Conservation (phyloP, 2,329 filamentous ascomycete species). For the Colletotrichum higginsianum region DNA sequence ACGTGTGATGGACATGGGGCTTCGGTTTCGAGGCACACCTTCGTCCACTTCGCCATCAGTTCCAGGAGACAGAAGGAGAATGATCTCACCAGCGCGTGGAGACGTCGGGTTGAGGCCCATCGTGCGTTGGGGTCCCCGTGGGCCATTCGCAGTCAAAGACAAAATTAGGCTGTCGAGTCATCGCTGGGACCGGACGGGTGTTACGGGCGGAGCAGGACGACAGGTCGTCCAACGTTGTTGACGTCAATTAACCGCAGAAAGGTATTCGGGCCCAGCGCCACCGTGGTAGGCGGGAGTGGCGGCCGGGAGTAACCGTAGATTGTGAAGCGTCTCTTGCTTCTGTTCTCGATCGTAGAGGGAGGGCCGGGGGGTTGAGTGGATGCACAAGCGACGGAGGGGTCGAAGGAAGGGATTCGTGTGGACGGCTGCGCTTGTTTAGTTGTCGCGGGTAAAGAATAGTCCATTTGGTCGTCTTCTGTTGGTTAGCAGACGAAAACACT, state of each 20-base stretch:
- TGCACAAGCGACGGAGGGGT: neutral
- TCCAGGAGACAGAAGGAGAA: neutral
- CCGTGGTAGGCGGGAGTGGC: constrained; percentile 31
- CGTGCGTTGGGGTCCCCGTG: neutral
- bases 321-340: constrained; percentile 8
- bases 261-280: neutral
- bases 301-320: constrained; percentile 33
- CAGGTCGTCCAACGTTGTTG: constrained; percentile 18
- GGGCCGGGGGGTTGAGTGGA: neutral
- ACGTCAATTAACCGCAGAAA: neutral
- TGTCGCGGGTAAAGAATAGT: neutral
- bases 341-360: constrained; percentile 23
- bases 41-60: neutral
- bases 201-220: constrained; percentile 9
- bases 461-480: constrained; percentile 12
- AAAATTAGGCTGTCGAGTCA: constrained; percentile 1
- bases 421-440: constrained; percentile 11
- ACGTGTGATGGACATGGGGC: neutral
- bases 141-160: neutral
- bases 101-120: neutral
- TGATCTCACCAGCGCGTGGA: neutral
- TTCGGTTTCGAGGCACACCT: neutral
- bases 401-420: constrained; percentile 17
- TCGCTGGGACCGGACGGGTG: constrained; percentile 3
- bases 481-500: neutral